Percentiles rank a stretch among this genome's conserved stretches.
These are phyloP conservation scores for Zygosaccharomyces pseudobailii DNA, from an alignment of 1,139 yeast species.

Conservation along the genomic window DNA sequence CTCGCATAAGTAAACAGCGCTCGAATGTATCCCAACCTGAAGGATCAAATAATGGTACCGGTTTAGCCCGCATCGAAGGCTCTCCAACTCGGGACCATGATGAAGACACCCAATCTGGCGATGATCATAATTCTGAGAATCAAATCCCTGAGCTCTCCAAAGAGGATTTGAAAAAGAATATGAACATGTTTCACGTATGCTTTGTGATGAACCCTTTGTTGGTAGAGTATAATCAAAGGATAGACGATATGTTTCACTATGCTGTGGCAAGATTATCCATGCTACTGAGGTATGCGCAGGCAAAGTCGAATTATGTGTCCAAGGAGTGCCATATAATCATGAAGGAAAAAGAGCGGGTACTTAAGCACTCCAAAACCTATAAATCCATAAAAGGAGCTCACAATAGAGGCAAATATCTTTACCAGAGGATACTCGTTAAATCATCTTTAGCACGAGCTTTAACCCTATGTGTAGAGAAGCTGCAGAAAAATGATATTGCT, in stretches of 20 bases:
- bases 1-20: slow-evolving; percentile 13
- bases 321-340: slow-evolving; percentile 57
- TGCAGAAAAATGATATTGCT: slow-evolving; percentile 70
- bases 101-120: not conserved
- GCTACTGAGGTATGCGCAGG: slow-evolving; percentile 78
- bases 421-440: slow-evolving; percentile 36
- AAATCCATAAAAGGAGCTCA: slow-evolving; percentile 18
- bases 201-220: slow-evolving; percentile 88
- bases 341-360: slow-evolving; percentile 51
- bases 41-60: not conserved
- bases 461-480: slow-evolving; percentile 59
- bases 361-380: slow-evolving; percentile 24
- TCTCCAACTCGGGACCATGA: not conserved
- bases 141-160: not conserved
- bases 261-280: slow-evolving; percentile 70
- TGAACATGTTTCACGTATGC: slow-evolving; percentile 85
- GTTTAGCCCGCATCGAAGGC: not conserved
- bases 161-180: slow-evolving; percentile 36
- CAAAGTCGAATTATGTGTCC: slow-evolving; percentile 72
- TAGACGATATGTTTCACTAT: slow-evolving; percentile 85
- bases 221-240: slow-evolving; percentile 67
- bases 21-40: slow-evolving; percentile 10
- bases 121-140: not conserved
- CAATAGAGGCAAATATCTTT: slow-evolving; percentile 30
- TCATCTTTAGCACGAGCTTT: slow-evolving; percentile 72